phyloP scores from a whole-genome alignment of 164 flowering plant genomes.

The Kingdonia uniflora region DNA sequence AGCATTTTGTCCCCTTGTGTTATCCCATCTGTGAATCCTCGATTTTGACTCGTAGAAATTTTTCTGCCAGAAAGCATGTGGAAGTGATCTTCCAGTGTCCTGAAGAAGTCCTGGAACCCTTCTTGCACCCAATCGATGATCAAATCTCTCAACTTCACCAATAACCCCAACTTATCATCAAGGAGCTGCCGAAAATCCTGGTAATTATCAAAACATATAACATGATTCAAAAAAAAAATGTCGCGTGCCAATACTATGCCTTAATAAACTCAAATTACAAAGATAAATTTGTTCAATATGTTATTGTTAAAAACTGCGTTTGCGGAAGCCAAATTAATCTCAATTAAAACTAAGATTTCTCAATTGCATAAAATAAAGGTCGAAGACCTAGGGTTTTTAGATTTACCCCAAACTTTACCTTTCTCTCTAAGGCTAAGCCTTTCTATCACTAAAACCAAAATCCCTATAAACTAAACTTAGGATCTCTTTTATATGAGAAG shows the following conservation, averaged over 20 bases:
- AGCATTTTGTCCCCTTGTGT: constrained; percentile 47
- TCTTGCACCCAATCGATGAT: constrained; percentile 86
- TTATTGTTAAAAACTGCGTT: too few relatives aligned
- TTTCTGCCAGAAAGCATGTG: constrained; percentile 55
- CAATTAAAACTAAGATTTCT: too few relatives aligned
- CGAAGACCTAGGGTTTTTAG: too few relatives aligned
- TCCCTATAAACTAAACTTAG: too few relatives aligned
- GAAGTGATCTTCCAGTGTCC: constrained; percentile 52
- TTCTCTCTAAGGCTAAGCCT: too few relatives aligned
- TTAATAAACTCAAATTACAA: constrained; percentile 4
- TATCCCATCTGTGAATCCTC: constrained; percentile 33
- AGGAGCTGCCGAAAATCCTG: constrained; percentile 87
- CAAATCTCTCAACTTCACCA: constrained; percentile 48
- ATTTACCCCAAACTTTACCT: too few relatives aligned
- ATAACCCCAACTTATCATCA: constrained; percentile 50
- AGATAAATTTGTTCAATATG: not conserved
- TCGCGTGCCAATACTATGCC: too few relatives aligned
- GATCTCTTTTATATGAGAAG: too few relatives aligned
- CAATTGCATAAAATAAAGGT: too few relatives aligned
- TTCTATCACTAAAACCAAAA: too few relatives aligned
- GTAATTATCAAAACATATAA: constrained; percentile 8
- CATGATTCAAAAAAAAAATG: not conserved
- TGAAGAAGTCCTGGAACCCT: constrained; percentile 91
- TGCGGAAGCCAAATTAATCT: too few relatives aligned
- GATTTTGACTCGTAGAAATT: constrained; percentile 27